Evolutionary conservation across 1,284 basidiomycete genomes (phyloP), one percentile per base, ranked within the genome.

Genomic region (Sporisorium graminicola): DNA sequence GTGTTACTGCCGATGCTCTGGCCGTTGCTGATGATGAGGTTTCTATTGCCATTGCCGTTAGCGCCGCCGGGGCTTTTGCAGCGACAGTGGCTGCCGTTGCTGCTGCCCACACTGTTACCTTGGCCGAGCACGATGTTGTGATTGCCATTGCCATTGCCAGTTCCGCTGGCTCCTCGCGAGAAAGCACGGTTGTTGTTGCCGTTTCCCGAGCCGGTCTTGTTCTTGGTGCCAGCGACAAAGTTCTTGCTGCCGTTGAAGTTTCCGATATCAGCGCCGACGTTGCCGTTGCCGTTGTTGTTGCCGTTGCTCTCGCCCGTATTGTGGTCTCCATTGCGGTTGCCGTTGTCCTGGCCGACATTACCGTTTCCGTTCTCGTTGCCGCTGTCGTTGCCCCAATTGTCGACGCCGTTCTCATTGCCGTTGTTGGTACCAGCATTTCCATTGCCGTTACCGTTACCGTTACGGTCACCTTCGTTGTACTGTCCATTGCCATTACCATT

Each of bases 31-130:
- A 62, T 40, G 10, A 63, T 27, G 7, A 68, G 33, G 18, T 68
- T 68, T 10, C 55, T 59, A 40, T 67, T 61, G 13, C 58, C 65
- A 37, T 35, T 54, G 51, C 62, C 61, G 8, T 49, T 66, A 14
- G 54, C 63, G 29, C 51, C 53, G n/a, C 50, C 37, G 27, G 2
- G 8, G 29, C 2, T 9, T 13, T 37, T 3, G 13, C 47, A 27
- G 27, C 2, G 31, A n/a, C 27, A 51, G 54, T 50, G 43, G 46
- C 47, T 65, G 16, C 63, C 63, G 12, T 58, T 47, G 33, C 24
- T 26, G 14, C 37, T 43, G n/a, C 54, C 63, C 16, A 50, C 43
- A 6, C 29, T 46, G 43, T 61, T 61, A 42, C 43, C 43, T 6
- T 31, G 26, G 4, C 59, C 59, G 12, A 54, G 12, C 2, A 61